Base-by-base conservation (phyloP, 192 early-diverging fungal species). In the Fimicolochytrium jonesii region DNA sequence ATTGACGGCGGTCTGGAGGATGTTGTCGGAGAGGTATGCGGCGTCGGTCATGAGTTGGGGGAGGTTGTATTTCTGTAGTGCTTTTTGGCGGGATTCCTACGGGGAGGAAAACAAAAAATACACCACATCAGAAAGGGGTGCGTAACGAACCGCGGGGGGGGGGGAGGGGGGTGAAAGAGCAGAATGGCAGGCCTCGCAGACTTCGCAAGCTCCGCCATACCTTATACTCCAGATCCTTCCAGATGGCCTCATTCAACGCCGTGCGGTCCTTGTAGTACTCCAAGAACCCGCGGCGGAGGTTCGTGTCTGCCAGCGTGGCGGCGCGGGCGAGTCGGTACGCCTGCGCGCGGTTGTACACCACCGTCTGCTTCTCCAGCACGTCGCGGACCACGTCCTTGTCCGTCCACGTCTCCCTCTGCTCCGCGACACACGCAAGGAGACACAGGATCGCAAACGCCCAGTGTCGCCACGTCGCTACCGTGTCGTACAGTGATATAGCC, bases 211-310 rank as follows among this genome's bases (percentile, higher is more conserved):
- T n/a, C n/a, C n/a, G 15, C 31, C 49, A 42, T 44, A 71, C 71
- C 68, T 70, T 52, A 47, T 56, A 73, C 44, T 71, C 68, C 3
- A 36, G 4, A 53, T 73, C 71, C 11, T 42, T 6, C 23, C 48
- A 13, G 23, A 69, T 48, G 23, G 63, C 60, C 9, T 68, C 71
- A 23, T 64, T 57, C 6, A 32, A 42, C 4, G 46, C 59, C 56
- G 71, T 68, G 15, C 36, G 13, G 34, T 73, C 48, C 41, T 59
- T 64, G 52, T 71, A 59, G 31, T 64, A 36, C 51, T 73, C 71
- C 52, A 73, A 32, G 33, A 70, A 71, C 44, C 52, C 71, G 0
- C 39, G 34, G 22, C 71, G 32, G 52, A 73, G 23, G 2, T 17
- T 26, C 9, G 18, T 44, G 39, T 73, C 68, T 2, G 29, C 31